Conservation (phyloP, 345 rosid genomes). For the Cardamine resedifolia region DNA sequence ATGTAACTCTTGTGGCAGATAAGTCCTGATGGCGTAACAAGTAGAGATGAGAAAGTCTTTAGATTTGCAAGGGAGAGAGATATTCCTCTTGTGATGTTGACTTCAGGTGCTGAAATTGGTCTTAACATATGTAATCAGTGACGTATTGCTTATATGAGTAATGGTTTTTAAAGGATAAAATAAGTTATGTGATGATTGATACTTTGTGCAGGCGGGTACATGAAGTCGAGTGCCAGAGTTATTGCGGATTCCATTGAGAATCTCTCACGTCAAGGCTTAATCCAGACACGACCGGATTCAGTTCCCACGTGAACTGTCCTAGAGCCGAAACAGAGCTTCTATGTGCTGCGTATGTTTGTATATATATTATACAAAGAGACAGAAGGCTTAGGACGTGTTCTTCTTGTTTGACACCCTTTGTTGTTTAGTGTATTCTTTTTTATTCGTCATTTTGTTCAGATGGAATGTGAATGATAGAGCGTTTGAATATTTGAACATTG, state of each 20-base stretch:
- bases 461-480: background rate
- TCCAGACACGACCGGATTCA: constrained; percentile 35
- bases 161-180: background rate
- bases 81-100: constrained; percentile 79
- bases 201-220: constrained; percentile 80
- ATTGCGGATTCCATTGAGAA: constrained; percentile 77
- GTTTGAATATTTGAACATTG: background rate
- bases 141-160: background rate
- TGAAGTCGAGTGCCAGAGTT: constrained; percentile 91
- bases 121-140: background rate
- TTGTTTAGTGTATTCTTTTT: background rate
- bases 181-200: background rate
- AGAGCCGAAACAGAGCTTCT: constrained; percentile 15
- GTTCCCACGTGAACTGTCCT: constrained; percentile 14
- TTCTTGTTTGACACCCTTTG: background rate
- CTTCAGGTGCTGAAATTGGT: constrained; percentile 60
- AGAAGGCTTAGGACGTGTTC: too few species aligned
- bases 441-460: background rate
- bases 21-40: constrained; percentile 69
- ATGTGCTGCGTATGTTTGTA: background rate
- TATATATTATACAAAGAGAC: too few species aligned
- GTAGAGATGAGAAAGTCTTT: constrained; percentile 89
- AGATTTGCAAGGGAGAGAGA: constrained; percentile 70
- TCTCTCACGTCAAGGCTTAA: constrained; percentile 61
- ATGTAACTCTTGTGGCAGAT: constrained; percentile 47